Base-by-base conservation (phyloP, 257 asterid genomes). In the Solanum pennellii region DNA sequence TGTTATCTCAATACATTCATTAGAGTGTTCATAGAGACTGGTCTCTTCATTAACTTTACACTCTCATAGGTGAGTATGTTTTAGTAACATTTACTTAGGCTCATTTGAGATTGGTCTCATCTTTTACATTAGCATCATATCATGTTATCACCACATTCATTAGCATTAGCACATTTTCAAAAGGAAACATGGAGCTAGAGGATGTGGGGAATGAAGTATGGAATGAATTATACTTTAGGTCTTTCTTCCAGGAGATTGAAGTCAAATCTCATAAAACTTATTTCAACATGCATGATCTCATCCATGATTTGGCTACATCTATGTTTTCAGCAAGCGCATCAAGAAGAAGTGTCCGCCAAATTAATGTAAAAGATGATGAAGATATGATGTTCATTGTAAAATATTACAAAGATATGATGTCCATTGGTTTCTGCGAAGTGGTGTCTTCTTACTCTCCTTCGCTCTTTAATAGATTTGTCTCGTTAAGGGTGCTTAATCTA, bases 131-230 rank as follows among this genome's bases (percentile, higher is more conserved):
- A 33, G 35, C 35, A 33, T 33, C 35, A 33, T 33, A 33, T 33
- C 5, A 3, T 33, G 35, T 33, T 33, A 5, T 33, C 35, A 33
- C 35, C 35, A 33, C 35, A 33, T 33, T 33, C 35, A 33, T 33
- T 33, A 33, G 35, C 35, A 33, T 33, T 33, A 33, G 4, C 5
- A 33, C 35, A 33, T 33, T 33, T 33, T 3, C 89, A 3, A 65
- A 37, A 2, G 84, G 86, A 60, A 56, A 25, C 9, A 15, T 15
- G 0, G 86, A 87, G 31, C 52, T 23, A 65, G 88, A 91, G 69
- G 89, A 84, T 20, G 83, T 86, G 21, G 92, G 91, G 27, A 9
- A 87, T 84, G 83, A 84, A 49, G 56, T 89, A 65, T 89, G 87
- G 71, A 52, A 91, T 60, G 87, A 89, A 83, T 60, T 91, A 60